Percentiles rank a stretch among this genome's conserved stretches.
Evolutionary conservation across 768 basidiomycete species (phyloP).

Genomic region (Mycena epipterygia): DNA sequence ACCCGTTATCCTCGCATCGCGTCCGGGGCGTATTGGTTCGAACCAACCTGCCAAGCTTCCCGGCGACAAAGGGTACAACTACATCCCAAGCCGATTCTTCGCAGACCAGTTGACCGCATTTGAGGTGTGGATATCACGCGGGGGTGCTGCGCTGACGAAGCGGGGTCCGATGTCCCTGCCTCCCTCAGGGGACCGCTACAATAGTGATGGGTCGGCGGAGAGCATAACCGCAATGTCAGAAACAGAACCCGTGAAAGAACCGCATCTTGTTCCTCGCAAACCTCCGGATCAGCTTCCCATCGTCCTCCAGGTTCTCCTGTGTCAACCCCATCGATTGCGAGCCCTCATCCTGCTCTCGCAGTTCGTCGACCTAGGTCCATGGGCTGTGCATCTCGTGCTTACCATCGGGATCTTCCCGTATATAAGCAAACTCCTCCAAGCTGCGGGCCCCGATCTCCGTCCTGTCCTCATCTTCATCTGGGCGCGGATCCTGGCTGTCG

Average conservation of each 20-base stretch:
- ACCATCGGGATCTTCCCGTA: constrained; percentile 99
- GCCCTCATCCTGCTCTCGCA: constrained; percentile 96
- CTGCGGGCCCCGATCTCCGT: constrained; percentile 94
- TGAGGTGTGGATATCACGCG: constrained; percentile 97
- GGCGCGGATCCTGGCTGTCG: constrained; percentile 98
- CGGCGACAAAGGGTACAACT: constrained; percentile 70
- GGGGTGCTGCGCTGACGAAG: constrained; percentile 86
- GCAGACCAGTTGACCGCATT: constrained; percentile 97
- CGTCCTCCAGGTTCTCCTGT: constrained; percentile 96
- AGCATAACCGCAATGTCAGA: constrained; percentile 43
- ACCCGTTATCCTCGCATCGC: constrained; percentile 43
- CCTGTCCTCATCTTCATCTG: constrained; percentile 99
- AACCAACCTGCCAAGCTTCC: constrained; percentile 42
- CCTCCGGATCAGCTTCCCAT: constrained; percentile 98
- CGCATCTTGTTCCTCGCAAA: constrained; percentile 84
- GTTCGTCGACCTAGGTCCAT: constrained; percentile 98
- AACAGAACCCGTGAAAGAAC: constrained; percentile 47
- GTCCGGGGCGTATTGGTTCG: constrained; percentile 58
- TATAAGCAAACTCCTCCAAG: constrained; percentile 95
- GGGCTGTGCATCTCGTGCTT: constrained; percentile 97
- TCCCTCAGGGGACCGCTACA: constrained; percentile 53
- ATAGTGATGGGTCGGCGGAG: constrained; percentile 41
- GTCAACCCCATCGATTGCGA: constrained; percentile 94
- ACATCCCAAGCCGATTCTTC: constrained; percentile 93
- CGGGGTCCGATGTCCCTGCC: constrained; percentile 84